Base-by-base conservation (phyloP, 805 yeast genomes). In the Pachysolen tannophilus region DNA sequence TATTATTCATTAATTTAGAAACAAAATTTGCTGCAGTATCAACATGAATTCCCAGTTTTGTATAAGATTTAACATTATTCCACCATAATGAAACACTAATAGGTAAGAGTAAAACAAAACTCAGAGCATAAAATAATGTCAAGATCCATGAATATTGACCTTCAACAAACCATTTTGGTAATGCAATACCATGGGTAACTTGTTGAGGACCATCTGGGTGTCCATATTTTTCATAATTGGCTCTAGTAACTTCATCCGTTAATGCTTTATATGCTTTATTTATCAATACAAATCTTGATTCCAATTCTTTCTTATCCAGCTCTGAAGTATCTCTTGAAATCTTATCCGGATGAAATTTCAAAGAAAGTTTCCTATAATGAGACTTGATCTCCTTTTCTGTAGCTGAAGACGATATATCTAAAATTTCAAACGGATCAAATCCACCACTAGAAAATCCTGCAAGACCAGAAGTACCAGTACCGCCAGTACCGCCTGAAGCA, bases 181-280 rank as follows among this genome's bases (percentile, higher is more conserved):
- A 62, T 0, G 97, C 99, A 56, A 92, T 87, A 42, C 98, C 98
- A 55, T 86, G 96, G 15, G 81, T 64, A 14, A 81, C 69, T 19
- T 84, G 84, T 58, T 85, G 95, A 28, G 94, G 95, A 28, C 98
- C 98, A 62, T 92, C 99, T 4, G 99, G 99, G 55, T 94, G 95
- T 33, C 99, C 99, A 51, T 81, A 92, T 47, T 75, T 78, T 48
- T 80, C 63, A 56, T 73, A 87, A 55, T 92, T 92, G 47, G 83
- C 84, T 48, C 76, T 82, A 3, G 84, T 77, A 8, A 67, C 70
- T 46, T 85, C 96, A 58, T 92, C 97, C 10, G 98, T 94, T 44
- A 92, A 71, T 0, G 98, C 85, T 58, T 87, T 83, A 61, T 94
- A 87, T 18, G 99, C 99, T 58, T 84, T 83, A 40, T 84, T 80